Evolutionary conservation across 176 grass and related monocot species (phyloP), one percentile per base, ranked within the genome.

Genomic region (Luzula sylvatica): DNA sequence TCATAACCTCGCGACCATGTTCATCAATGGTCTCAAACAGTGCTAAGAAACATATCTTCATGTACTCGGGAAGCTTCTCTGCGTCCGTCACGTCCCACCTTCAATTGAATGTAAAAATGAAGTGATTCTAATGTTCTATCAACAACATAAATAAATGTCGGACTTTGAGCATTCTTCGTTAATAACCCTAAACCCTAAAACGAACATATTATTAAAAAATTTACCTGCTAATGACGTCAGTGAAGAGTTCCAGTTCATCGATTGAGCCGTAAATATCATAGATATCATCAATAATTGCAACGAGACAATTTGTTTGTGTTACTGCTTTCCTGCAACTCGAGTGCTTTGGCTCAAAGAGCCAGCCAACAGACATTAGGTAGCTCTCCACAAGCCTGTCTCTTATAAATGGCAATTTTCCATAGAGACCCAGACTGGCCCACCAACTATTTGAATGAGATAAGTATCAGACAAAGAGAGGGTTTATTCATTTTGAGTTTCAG

Each of bases 251-350:
- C n/a, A n/a, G n/a, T n/a, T n/a, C n/a, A n/a, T n/a, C n/a, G n/a
- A n/a, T n/a, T n/a, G n/a, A n/a, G n/a, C n/a, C n/a, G n/a, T n/a
- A n/a, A n/a, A n/a, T n/a, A n/a, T n/a, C n/a, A n/a, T n/a, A n/a
- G n/a, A n/a, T n/a, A n/a, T n/a, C n/a, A n/a, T n/a, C n/a, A n/a
- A n/a, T n/a, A n/a, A n/a, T n/a, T n/a, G n/a, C n/a, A n/a, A n/a
- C n/a, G n/a, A n/a, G n/a, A n/a, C n/a, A n/a, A n/a, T 46, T 63
- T 26, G 58, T 39, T 22, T 63, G 38, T 24, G 58, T 63, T 44
- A 20, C 15, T 19, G 16, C 32, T 5, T 11, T 42, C 18, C 58
- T 26, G 7, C 4, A 20, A 46, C 32, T 63, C 17, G 35, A 63
- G 13, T 44, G 4, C 15, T 63, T 18, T 46, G 58, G 58, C 15